These are phyloP conservation scores for Capsicum rhomboideum DNA, from an alignment of 257 asterid species.

Conservation along the genomic window DNA sequence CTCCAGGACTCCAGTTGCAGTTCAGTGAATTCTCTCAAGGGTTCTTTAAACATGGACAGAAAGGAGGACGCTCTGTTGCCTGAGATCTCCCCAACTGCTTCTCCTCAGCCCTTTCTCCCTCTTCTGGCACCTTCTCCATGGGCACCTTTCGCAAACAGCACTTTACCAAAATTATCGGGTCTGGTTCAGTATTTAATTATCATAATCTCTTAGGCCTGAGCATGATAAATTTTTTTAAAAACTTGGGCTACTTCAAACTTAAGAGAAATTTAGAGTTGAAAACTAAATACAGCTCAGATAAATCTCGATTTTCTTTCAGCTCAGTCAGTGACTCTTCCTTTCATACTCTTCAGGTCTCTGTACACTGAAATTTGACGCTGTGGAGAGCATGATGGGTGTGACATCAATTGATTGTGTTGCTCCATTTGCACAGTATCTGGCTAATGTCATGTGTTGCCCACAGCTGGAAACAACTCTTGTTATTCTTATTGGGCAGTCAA, in stretches of 20 bases:
- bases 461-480: slow-evolving; percentile 85
- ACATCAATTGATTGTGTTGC: slow-evolving; percentile 89
- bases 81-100: slow-evolving; percentile 44
- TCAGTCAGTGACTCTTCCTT: neutral
- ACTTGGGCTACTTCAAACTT: neutral
- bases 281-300: neutral
- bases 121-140: slow-evolving; percentile 93
- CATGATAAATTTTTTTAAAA: neutral
- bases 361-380: slow-evolving; percentile 57
- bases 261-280: neutral
- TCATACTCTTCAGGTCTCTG: slow-evolving; percentile 55
- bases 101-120: slow-evolving; percentile 89
- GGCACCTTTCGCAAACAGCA: slow-evolving; percentile 84
- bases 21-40: slow-evolving; percentile 22
- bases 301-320: neutral
- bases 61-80: slow-evolving; percentile 59
- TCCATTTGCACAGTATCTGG: slow-evolving; percentile 80
- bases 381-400: slow-evolving; percentile 54
- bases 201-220: neutral
- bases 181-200: slow-evolving; percentile 13
- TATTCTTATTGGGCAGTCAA: slow-evolving; percentile 77
- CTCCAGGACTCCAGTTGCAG: slow-evolving; percentile 26
- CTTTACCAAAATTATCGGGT: slow-evolving; percentile 93
- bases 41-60: slow-evolving; percentile 21
- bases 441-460: slow-evolving; percentile 97